Conservation (phyloP, 352 stramenopile species). For the Phytophthora cryptogea region DNA sequence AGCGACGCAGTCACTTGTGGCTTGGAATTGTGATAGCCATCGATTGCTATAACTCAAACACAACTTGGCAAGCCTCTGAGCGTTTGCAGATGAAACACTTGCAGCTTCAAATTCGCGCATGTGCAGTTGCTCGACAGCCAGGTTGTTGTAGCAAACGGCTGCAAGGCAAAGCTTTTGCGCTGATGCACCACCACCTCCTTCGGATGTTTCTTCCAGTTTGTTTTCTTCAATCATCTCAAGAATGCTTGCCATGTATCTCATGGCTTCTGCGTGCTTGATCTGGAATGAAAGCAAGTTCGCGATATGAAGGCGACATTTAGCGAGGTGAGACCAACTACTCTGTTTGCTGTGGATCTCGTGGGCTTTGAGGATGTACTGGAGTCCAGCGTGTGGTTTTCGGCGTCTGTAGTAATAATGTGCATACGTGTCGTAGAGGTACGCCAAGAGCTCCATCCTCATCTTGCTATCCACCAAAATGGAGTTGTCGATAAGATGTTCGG, state of each 20-base stretch:
- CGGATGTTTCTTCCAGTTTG: conserved; percentile 65
- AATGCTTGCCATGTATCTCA: conserved; percentile 80
- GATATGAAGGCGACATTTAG: conserved; percentile 90
- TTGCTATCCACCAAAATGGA: conserved; percentile 59
- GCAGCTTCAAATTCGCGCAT: conserved; percentile 83
- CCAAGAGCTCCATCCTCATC: conserved; percentile 73
- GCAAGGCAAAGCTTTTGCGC: conserved; percentile 91
- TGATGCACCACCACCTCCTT: conserved; percentile 46
- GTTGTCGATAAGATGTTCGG: conserved; percentile 75
- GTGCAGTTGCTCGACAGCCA: conserved; percentile 91
- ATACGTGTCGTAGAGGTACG: conserved; percentile 87
- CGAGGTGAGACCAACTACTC: conserved; percentile 82
- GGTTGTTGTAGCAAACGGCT: conserved; percentile 92
- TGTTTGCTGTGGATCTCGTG: conserved; percentile 81
- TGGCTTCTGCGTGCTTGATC: conserved; percentile 78
- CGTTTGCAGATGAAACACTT: conserved; percentile 79
- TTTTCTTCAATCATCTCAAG: conserved; percentile 91
- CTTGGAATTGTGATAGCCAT: conserved; percentile 89
- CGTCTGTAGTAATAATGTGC: conserved; percentile 92
- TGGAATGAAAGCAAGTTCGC: conserved; percentile 78
- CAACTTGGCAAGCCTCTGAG: conserved; percentile 85
- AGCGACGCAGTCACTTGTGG: conserved; percentile 77
- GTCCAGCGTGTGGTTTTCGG: conserved; percentile 77
- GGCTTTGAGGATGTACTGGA: conserved; percentile 87
- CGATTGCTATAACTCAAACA: conserved; percentile 93